Percentiles rank a stretch among this genome's conserved stretches.
These are phyloP conservation scores for Malbranchea zuffiana DNA, from an alignment of 2,329 filamentous ascomycete species.

Conservation along the genomic window DNA sequence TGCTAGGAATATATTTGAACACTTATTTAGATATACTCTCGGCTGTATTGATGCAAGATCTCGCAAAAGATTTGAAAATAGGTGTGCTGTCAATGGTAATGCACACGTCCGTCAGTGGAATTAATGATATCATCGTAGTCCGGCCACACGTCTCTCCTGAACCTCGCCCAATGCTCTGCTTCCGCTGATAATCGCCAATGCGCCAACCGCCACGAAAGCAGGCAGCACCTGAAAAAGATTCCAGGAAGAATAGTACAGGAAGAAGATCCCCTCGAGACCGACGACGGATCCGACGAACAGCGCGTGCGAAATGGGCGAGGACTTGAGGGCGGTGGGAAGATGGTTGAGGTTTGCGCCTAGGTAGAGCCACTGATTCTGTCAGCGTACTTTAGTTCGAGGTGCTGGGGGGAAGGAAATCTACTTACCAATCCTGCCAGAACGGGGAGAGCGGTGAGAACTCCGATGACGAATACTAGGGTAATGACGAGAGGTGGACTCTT, in stretches of 20 bases:
- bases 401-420: slow-evolving; percentile 11
- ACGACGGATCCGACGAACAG: slow-evolving; percentile 81
- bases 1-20: too few species aligned
- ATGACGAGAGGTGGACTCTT: slow-evolving; percentile 70
- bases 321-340: slow-evolving; percentile 59
- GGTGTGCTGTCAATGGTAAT: not conserved
- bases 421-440: slow-evolving; percentile 59
- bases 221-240: slow-evolving; percentile 84
- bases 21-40: too few species aligned
- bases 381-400: not conserved
- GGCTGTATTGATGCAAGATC: too few species aligned
- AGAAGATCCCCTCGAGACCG: slow-evolving; percentile 82
- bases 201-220: slow-evolving; percentile 54
- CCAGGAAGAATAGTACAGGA: slow-evolving; percentile 87
- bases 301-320: slow-evolving; percentile 68
- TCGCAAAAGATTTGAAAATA: too few species aligned
- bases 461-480: slow-evolving; percentile 63
- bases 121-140: slow-evolving; percentile 41
- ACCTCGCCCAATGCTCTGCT: slow-evolving; percentile 87
- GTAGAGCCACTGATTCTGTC: slow-evolving; percentile 54
- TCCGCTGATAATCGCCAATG: slow-evolving; percentile 72
- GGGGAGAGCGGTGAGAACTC: slow-evolving; percentile 63
- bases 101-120: not conserved
- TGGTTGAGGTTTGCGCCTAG: slow-evolving; percentile 78
- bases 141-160: slow-evolving; percentile 72